A percentile compares a stretch with the other conserved stretches of the same genome.
Evolutionary conservation across 495 filamentous ascomycete genomes (phyloP).

Genomic region (Penicillium samsonianum): DNA sequence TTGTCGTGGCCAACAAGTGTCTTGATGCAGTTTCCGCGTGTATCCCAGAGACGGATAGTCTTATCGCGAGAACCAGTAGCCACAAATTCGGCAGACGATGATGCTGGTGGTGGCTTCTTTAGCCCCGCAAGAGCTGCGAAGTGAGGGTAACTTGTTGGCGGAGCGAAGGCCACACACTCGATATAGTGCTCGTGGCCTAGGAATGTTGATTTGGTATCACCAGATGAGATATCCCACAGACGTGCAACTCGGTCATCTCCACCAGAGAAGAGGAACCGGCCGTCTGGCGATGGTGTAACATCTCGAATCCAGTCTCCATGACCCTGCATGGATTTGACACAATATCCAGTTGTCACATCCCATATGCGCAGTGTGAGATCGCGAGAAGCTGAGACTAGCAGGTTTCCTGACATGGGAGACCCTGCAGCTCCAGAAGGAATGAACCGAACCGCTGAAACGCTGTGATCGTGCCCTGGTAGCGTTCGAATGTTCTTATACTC

Average conservation of each 20-base stretch:
- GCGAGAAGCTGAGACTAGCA: slow-evolving; percentile 79
- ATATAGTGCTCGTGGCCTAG: slow-evolving; percentile 88
- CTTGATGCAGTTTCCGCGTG: slow-evolving; percentile 81
- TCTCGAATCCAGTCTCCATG: slow-evolving; percentile 92
- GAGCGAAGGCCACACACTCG: slow-evolving; percentile 88
- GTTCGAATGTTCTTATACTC: slow-evolving; percentile 97
- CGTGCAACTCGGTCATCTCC: slow-evolving; percentile 81
- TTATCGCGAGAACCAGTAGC: slow-evolving; percentile 92
- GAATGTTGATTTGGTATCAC: slow-evolving; percentile 75
- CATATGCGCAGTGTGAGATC: slow-evolving; percentile 86
- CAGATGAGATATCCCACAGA: slow-evolving; percentile 75
- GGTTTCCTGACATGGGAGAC: slow-evolving; percentile 56
- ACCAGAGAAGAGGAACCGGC: slow-evolving; percentile 79
- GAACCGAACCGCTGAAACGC: slow-evolving; percentile 85
- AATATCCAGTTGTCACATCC: slow-evolving; percentile 93
- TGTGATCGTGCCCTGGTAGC: slow-evolving; percentile 90
- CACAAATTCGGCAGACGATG: slow-evolving; percentile 81
- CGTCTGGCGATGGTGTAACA: slow-evolving; percentile 82
- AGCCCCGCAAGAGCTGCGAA: slow-evolving; percentile 79
- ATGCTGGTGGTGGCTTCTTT: slow-evolving; percentile 70
- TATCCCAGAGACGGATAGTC: slow-evolving; percentile 88
- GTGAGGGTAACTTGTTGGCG: slow-evolving; percentile 72
- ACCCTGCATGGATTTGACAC: slow-evolving; percentile 56
- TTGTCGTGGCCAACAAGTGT: slow-evolving; percentile 92
- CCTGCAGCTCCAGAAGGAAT: slow-evolving; percentile 74